A percentile compares a stretch with the other conserved stretches of the same genome.
Conservation (phyloP, 495 filamentous ascomycete genomes). For the Aspergillus campestris region DNA sequence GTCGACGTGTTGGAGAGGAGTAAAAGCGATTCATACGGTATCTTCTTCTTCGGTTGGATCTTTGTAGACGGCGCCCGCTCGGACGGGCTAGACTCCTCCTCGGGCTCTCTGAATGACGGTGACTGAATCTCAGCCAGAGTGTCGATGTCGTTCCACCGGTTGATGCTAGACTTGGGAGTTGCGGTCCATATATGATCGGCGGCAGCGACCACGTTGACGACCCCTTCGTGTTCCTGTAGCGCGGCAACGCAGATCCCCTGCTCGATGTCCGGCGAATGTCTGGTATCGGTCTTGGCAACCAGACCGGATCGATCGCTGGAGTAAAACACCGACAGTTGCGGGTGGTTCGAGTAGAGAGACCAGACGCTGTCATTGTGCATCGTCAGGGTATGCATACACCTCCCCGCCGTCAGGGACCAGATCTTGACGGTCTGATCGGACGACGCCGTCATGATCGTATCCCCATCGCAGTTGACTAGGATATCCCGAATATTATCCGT, state of each 20-base stretch:
- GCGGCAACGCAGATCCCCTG: conserved; percentile 84
- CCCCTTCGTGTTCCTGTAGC: conserved; percentile 82
- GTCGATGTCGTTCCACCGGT: conserved; percentile 85
- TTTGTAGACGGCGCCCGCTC: conserved; percentile 8
- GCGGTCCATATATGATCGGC: conserved; percentile 89
- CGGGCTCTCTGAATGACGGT: conserved; percentile 47
- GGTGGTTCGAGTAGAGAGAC: conserved; percentile 87
- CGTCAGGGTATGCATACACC: conserved; percentile 94
- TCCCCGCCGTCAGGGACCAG: conserved; percentile 88
- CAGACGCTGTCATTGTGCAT: conserved; percentile 99
- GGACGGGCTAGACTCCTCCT: background rate
- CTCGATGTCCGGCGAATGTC: conserved; percentile 69
- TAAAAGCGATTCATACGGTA: conserved; percentile 66
- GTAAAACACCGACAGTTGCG: conserved; percentile 80
- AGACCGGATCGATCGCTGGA: conserved; percentile 86
- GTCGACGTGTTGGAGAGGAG: conserved; percentile 75
- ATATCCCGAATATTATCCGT: conserved; percentile 92
- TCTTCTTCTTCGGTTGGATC: conserved; percentile 44
- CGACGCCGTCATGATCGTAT: conserved; percentile 88
- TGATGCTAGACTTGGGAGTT: conserved; percentile 88
- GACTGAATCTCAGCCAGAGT: conserved; percentile 53
- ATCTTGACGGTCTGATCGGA: conserved; percentile 96
- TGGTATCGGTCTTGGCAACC: conserved; percentile 87
- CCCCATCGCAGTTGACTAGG: conserved; percentile 76
- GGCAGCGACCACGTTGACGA: conserved; percentile 73